Evolutionary conservation across 352 stramenopile genomes (phyloP).

Genomic region (Globisporangium nagaii): DNA sequence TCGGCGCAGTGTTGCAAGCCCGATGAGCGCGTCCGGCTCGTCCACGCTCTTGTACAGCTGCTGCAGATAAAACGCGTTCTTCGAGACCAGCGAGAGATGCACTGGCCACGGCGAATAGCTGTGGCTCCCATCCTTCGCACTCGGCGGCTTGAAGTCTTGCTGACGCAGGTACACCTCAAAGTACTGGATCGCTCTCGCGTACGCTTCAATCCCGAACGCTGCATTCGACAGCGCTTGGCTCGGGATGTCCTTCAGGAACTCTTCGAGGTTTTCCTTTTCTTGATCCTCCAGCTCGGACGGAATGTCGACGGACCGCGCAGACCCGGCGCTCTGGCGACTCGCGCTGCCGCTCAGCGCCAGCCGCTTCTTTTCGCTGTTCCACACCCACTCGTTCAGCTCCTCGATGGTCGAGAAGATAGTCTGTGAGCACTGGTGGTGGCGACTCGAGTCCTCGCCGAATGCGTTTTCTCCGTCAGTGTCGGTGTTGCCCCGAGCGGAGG

Average conservation of each 20-base stretch:
- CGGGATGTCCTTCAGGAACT: conserved; percentile 72
- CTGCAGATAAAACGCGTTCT: conserved; percentile 65
- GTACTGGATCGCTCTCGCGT: conserved; percentile 68
- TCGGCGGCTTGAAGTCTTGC: conserved; percentile 18
- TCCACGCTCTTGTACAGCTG: conserved; percentile 75
- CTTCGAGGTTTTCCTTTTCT: conserved; percentile 72
- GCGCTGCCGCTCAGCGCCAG: conserved; percentile 49
- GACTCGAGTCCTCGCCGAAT: conserved; percentile 60
- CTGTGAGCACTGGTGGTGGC: conserved; percentile 81
- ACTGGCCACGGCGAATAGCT: conserved; percentile 22
- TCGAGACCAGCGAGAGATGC: conserved; percentile 40
- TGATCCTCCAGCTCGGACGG: conserved; percentile 62
- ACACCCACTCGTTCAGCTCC: conserved; percentile 87
- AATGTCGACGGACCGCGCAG: conserved; percentile 26
- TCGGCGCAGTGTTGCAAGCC: conserved; percentile 49
- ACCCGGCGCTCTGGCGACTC: conserved; percentile 29
- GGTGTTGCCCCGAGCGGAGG: not conserved
- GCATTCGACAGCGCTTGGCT: conserved; percentile 61
- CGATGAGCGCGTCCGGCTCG: conserved; percentile 59
- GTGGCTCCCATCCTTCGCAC: not conserved
- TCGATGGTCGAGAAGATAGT: conserved; percentile 85
- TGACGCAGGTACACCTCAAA: conserved; percentile 69
- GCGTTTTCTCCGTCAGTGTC: conserved; percentile 12
- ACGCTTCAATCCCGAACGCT: conserved; percentile 63
- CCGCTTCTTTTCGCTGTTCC: conserved; percentile 78